Conservation (phyloP, 2,329 filamentous ascomycete species). For the Elsinoe necatrix region DNA sequence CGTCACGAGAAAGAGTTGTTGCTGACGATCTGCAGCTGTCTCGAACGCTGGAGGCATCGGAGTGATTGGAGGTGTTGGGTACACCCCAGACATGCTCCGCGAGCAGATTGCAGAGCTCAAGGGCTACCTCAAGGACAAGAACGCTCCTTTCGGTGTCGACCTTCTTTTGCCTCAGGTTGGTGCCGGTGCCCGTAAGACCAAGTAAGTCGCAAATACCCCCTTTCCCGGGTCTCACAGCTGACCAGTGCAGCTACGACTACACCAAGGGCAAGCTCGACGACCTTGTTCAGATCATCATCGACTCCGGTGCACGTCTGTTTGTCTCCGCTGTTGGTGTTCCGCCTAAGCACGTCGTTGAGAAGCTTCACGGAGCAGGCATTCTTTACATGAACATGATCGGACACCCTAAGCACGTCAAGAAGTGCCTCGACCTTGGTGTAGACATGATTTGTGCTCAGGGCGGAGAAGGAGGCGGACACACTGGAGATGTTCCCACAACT, state of each 20-base stretch:
- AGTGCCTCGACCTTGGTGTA: slow-evolving; percentile 82
- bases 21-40: slow-evolving; percentile 49
- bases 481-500: slow-evolving; percentile 73
- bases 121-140: slow-evolving; percentile 78
- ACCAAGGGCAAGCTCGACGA: slow-evolving; percentile 96
- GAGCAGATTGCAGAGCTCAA: slow-evolving; percentile 96
- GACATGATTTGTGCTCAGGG: slow-evolving; percentile 99
- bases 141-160: slow-evolving; percentile 90
- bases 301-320: slow-evolving; percentile 83
- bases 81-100: slow-evolving; percentile 92
- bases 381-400: slow-evolving; percentile 99
- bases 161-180: slow-evolving; percentile 90
- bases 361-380: slow-evolving; percentile 76
- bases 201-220: slow-evolving; percentile 18
- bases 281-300: slow-evolving; percentile 85
- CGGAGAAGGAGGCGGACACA: slow-evolving; percentile 94
- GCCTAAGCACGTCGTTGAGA: slow-evolving; percentile 79
- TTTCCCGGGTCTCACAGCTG: no score
- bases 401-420: slow-evolving; percentile 97
- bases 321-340: slow-evolving; percentile 92
- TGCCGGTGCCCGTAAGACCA: slow-evolving; percentile 89
- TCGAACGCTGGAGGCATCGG: slow-evolving; percentile 94
- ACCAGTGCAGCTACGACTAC: slow-evolving; percentile 76
- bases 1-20: neutral
- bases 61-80: slow-evolving; percentile 90